Evolutionary conservation across 306 rosid genomes (phyloP), one percentile per base, ranked within the genome.

Genomic region (Quercus gilva): DNA sequence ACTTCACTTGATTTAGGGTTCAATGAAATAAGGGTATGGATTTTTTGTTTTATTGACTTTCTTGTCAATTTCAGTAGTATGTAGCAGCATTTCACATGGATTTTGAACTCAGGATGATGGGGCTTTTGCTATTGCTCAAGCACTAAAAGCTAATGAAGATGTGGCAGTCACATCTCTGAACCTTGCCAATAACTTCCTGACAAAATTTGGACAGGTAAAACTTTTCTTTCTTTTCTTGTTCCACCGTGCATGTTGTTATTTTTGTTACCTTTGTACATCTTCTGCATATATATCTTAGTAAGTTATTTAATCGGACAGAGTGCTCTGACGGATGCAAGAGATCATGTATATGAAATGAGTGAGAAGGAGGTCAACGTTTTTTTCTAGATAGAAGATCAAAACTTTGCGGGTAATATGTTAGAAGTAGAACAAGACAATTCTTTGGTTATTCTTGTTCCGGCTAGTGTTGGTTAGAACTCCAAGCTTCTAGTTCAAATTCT

Each of bases 41-140:
- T 6, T 35, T 64, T 35, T 21, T 56, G 20, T 51, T 37, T 41
- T 58, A 29, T 68, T 73, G 51, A 61, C 1, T 31, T 6, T 74
- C 35, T 14, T 65, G 75, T 78, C 52, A 20, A 28, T 17, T 19
- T 60, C 65, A 43, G 74, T 74, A 64, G 58, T 76, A 57, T 71
- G 52, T 78, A 59, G 83, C 69, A 33, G 69, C 71, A 6, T 64
- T 23, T 70, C 45, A 76, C 72, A 56, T 52, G 61, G 64, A 65
- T 84, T 75, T 69, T 77, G 64, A 79, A 58, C 83, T 41, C 88
- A 95, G 99, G 99, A 95, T 85, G 97, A 93, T 41, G 99, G 98
- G 17, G 99, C 98, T 59, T 95, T 95, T 53, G 98, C 99, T 43
- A 95, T 95, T 86, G 96, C 99, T 76, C 99, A 95, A 88, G 99